Evolutionary conservation across 139 green algal genomes (phyloP), one percentile per base, ranked within the genome.

Genomic region (Asterochloris sp.): DNA sequence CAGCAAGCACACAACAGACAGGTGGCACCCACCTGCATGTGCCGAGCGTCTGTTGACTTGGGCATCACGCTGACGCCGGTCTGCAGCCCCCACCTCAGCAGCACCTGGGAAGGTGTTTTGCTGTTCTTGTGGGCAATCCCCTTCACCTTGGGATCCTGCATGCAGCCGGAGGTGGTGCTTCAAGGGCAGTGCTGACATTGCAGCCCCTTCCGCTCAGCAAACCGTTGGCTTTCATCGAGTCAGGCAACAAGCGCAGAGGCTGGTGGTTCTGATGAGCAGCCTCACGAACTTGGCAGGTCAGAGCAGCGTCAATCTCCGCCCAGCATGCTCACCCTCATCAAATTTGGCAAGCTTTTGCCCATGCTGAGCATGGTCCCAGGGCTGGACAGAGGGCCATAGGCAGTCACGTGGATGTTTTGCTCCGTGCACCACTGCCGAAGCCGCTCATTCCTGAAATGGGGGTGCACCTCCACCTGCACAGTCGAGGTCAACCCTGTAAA

Each of bases 381-480:
- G 13, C 89, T 93, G 23, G 95, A 96, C 26, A 99, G 90, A 0
- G 96, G 95, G 11, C 87, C 94, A 89, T 96, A 98, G 8, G 94
- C 94, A 0, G 95, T 97, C 16, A 99, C 88, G 78, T 98, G 96
- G 73, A 99, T 93, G 61, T 84, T 82, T 23, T 89, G 75, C 17
- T 67, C 28, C 1, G 73, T 63, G 27, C 62, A 73, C 77, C 77
- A 81, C 15, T 81, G 61, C 23, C 96, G 62, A 47, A 98, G 82
- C 10, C 81, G 82, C 69, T 95, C 89, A 63, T 98, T 97, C 68
- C 91, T 92, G 78, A 86, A 96, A 86, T 96, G 96, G 12, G 96
- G 95, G 88, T 98, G 96, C 66, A 90, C 83, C 89, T 98, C 96
- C 38, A 98, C 91, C 89, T 98, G 93, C 27, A 74, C 62, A n/a